Evolutionary conservation across 192 early-diverging fungal genomes (phyloP).

Genomic region (Globomyces pollinis-pini): DNA sequence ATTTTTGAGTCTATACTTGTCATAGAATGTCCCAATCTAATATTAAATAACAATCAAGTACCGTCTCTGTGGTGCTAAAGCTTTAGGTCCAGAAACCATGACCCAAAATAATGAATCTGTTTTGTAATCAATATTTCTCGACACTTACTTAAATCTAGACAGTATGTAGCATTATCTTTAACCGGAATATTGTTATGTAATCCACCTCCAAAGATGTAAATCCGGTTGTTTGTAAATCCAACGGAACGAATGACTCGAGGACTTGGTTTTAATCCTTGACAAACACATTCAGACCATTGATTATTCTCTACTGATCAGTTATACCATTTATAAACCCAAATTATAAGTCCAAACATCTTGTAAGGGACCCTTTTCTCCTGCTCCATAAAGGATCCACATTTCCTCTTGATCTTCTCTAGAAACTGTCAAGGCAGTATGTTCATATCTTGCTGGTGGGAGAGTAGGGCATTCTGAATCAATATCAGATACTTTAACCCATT

Average conservation of each 20-base stretch:
- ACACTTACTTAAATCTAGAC: conserved; percentile 28
- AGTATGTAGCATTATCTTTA: conserved; percentile 22
- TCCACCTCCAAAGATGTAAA: conserved; percentile 35
- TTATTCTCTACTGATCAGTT: no score
- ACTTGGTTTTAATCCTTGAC: conserved; percentile 17
- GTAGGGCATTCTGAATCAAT: not conserved
- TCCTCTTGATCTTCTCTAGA: not conserved
- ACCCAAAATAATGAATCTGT: conserved; percentile 23
- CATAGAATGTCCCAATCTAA: conserved; percentile 23
- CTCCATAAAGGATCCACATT: conserved; percentile 27
- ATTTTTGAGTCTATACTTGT: conserved; percentile 12
- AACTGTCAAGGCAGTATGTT: not conserved
- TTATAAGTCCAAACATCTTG: conserved; percentile 30
- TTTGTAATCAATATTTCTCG: not conserved
- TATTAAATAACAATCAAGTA: no score
- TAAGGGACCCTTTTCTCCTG: conserved; percentile 16
- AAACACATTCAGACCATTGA: conserved; percentile 17
- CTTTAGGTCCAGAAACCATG: not conserved
- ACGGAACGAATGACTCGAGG: conserved; percentile 22
- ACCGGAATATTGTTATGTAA: conserved; percentile 15
- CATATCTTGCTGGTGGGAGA: not conserved
- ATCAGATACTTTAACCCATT: not conserved
- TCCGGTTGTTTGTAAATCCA: conserved; percentile 6
- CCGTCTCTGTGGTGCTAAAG: conserved; percentile 1
- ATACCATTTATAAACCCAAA: no score